Base-by-base conservation (phyloP, 805 yeast species). In the Saccharomycopsis lassenensis region DNA sequence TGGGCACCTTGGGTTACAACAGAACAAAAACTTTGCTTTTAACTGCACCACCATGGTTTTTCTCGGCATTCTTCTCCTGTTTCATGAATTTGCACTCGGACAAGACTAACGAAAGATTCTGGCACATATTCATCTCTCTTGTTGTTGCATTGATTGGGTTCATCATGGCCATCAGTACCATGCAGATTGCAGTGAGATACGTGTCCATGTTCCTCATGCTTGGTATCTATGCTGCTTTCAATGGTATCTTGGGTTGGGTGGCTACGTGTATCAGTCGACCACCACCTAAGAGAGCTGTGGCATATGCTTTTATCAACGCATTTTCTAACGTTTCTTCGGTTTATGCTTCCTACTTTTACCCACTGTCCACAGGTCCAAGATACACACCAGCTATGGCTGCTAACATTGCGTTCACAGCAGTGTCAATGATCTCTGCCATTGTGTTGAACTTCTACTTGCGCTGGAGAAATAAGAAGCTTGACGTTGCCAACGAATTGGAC, bases 131-230 rank as follows among this genome's bases (percentile, higher is more conserved):
- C 1, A 39, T 52, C 4, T 74, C 76, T 5, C 48, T 68, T 37
- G 14, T 56, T 3, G 37, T 65, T 2, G 52, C 77, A 1, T 48
- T 69, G 45, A 46, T 58, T 2, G 60, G 74, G 1, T 71, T 68
- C 45, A 61, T 67, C 27, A 59, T 72, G 12, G 58, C 72, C 1
- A 70, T 65, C 17, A 53, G 74, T 2, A 64, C 75, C 0, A 52
- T 66, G 36, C 67, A 69, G 40, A 65, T 69, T 1, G 78, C 72
- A 4, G 77, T 76, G 2, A 55, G 78, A 37, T 72, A 71, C 46
- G 67, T 71, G 44, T 67, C 77, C 16, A 71, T 74, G 77, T 68
- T 72, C 46, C 56, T 71, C 38, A 66, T 73, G 72, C 65, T 73
- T 37, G 63, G 71, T 7, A 52, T 73, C 20, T 69, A 71, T 48